A percentile compares a stretch with the other conserved stretches of the same genome.
phyloP scores from a whole-genome alignment of 2,329 filamentous ascomycete species.

The Pseudogymnoascus sp. region DNA sequence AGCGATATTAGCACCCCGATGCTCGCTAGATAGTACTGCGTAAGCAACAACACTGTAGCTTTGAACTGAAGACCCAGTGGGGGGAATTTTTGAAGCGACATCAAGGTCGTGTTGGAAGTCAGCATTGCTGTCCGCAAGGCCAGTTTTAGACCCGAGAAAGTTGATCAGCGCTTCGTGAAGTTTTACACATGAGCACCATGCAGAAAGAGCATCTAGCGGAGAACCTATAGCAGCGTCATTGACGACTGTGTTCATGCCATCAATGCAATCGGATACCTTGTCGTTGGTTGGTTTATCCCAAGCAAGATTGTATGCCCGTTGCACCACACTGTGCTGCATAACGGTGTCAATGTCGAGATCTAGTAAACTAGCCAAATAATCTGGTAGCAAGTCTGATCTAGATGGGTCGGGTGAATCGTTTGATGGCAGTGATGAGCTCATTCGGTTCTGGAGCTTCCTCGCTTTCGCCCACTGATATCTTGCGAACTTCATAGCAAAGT shows the following conservation, averaged over 20 bases:
- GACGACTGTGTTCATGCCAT: neutral
- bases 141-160: conserved; percentile 46
- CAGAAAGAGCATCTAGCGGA: conserved; percentile 80
- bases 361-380: conserved; percentile 66
- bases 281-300: conserved; percentile 59
- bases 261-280: conserved; percentile 49
- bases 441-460: conserved; percentile 49
- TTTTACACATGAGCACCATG: conserved; percentile 76
- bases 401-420: conserved; percentile 38
- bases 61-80: conserved; percentile 66
- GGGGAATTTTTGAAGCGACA: conserved; percentile 64
- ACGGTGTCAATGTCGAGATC: conserved; percentile 76
- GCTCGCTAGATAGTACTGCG: conserved; percentile 45
- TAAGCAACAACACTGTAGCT: conserved; percentile 51
- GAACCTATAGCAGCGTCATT: conserved; percentile 70
- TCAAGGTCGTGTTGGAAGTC: neutral
- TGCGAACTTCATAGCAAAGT: conserved; percentile 64
- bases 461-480: conserved; percentile 75
- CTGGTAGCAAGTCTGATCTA: conserved; percentile 56
- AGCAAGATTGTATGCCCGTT: conserved; percentile 80
- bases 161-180: conserved; percentile 61
- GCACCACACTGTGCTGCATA: conserved; percentile 65
- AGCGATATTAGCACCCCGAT: conserved; percentile 17
- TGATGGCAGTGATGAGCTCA: conserved; percentile 24
- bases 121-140: conserved; percentile 33